These are phyloP conservation scores for Hapsidospora chrysogenum DNA, from an alignment of 495 filamentous ascomycete species.

Conservation along the genomic window DNA sequence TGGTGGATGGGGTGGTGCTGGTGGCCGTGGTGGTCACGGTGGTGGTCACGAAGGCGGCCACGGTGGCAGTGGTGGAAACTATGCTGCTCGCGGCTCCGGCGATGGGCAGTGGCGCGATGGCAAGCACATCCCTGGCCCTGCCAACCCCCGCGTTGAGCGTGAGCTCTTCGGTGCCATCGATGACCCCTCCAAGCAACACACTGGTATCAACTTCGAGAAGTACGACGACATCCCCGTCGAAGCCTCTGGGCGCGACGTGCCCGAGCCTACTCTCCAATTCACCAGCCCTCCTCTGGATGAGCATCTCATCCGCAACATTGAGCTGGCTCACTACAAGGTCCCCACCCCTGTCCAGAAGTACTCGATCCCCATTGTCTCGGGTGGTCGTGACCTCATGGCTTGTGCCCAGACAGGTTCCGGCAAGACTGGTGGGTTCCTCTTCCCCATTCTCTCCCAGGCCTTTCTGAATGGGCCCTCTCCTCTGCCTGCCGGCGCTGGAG, in stretches of 20 bases:
- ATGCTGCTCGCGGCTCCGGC: constrained; percentile 56
- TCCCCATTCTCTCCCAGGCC: constrained; percentile 93
- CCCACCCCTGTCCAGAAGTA: constrained; percentile 97
- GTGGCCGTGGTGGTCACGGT: constrained; percentile 15
- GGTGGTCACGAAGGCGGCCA: constrained; percentile 33
- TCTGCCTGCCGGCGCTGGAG: constrained; percentile 38
- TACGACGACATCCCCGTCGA: constrained; percentile 99
- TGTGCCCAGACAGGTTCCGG: constrained; percentile 98
- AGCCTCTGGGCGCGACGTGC: constrained; percentile 84
- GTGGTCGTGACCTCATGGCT: constrained; percentile 93
- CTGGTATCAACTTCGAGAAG: constrained; percentile 98
- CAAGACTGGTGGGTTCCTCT: constrained; percentile 98
- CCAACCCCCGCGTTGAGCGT: constrained; percentile 79
- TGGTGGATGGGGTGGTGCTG: constrained; percentile 44
- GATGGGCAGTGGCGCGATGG: constrained; percentile 94
- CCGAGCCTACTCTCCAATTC: constrained; percentile 79
- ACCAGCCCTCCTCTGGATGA: constrained; percentile 88
- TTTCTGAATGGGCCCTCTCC: constrained; percentile 73
- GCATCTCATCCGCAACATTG: constrained; percentile 82
- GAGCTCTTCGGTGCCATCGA: constrained; percentile 90
- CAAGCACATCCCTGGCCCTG: constrained; percentile 81
- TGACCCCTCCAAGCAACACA: constrained; percentile 86
- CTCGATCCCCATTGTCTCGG: constrained; percentile 94
- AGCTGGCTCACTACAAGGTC: constrained; percentile 78
- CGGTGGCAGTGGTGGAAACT: constrained; percentile 27